Conservation (phyloP, 2,329 filamentous ascomycete species). For the Calycina herbarum region DNA sequence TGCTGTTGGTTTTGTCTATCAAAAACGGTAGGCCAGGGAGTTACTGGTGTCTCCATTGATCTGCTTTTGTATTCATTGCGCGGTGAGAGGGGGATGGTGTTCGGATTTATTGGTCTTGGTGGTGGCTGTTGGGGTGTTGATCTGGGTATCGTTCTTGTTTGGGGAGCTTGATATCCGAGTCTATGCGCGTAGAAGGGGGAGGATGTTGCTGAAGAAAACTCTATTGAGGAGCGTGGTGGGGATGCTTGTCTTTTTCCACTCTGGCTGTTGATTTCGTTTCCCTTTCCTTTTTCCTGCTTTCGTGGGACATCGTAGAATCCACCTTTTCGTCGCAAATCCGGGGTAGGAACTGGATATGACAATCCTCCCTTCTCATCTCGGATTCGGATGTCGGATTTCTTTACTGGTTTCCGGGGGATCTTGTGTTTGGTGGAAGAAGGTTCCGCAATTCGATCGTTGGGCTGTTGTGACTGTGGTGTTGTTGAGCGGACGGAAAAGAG, state of each 20-base stretch:
- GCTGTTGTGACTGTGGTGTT: not conserved
- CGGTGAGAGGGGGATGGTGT: not conserved
- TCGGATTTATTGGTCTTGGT: not conserved
- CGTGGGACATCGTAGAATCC: not conserved
- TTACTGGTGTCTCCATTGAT: not conserved
- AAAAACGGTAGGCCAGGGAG: not conserved
- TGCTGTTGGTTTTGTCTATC: not conserved
- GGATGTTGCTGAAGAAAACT: not conserved
- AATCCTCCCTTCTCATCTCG: not conserved
- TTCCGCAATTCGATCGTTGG: not conserved
- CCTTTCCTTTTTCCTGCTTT: not conserved
- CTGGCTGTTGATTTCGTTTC: not conserved
- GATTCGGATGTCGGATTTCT: not conserved
- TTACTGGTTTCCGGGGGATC: not conserved
- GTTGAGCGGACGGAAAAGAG: not conserved
- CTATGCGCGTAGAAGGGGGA: not conserved
- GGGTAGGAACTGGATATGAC: not conserved
- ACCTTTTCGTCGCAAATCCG: not conserved
- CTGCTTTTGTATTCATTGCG: not conserved
- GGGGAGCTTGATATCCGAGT: not conserved
- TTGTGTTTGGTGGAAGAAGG: not conserved
- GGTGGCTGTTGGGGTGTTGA: not conserved
- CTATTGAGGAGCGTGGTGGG: not conserved
- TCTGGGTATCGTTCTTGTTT: not conserved
- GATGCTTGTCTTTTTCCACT: not conserved